Percentiles rank a stretch among this genome's conserved stretches.
Conservation (phyloP, 139 green algal genomes). For the Chlamydomonas sphaeroides region DNA sequence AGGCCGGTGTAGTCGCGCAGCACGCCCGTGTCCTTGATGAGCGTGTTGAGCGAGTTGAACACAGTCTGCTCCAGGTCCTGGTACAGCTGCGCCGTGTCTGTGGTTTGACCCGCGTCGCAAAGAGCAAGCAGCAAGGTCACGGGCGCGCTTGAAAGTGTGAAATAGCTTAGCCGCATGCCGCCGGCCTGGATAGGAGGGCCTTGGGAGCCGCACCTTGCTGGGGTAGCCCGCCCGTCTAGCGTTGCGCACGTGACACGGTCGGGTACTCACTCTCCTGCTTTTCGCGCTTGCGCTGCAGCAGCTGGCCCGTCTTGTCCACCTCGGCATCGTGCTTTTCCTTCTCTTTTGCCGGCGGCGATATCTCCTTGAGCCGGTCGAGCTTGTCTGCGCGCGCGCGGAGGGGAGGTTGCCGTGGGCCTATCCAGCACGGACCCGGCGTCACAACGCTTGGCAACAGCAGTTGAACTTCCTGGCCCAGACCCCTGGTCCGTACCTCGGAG, state of each 20-base stretch:
- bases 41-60: constrained; percentile 84
- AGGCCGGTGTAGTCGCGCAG: constrained; percentile 83
- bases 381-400: constrained; percentile 39
- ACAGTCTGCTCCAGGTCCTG: constrained; percentile 85
- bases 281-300: constrained; percentile 81
- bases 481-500: constrained; percentile 69
- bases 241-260: too few species aligned
- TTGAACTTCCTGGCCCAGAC: too few species aligned
- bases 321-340: constrained; percentile 73
- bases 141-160: too few species aligned
- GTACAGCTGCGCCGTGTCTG: constrained; percentile 55
- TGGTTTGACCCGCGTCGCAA: too few species aligned
- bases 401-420: too few species aligned
- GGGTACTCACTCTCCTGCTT: constrained; percentile 80
- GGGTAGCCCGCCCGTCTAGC: too few species aligned
- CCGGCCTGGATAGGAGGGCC: too few species aligned
- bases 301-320: constrained; percentile 75
- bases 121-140: too few species aligned
- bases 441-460: too few species aligned
- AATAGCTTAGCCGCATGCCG: too few species aligned
- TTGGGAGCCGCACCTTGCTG: too few species aligned
- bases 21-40: constrained; percentile 86
- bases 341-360: constrained; percentile 52
- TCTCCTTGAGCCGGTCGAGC: constrained; percentile 47
- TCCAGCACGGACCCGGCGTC: too few species aligned